phyloP scores from a whole-genome alignment of 2,329 filamentous ascomycete species.

The Aspergillus unguis region DNA sequence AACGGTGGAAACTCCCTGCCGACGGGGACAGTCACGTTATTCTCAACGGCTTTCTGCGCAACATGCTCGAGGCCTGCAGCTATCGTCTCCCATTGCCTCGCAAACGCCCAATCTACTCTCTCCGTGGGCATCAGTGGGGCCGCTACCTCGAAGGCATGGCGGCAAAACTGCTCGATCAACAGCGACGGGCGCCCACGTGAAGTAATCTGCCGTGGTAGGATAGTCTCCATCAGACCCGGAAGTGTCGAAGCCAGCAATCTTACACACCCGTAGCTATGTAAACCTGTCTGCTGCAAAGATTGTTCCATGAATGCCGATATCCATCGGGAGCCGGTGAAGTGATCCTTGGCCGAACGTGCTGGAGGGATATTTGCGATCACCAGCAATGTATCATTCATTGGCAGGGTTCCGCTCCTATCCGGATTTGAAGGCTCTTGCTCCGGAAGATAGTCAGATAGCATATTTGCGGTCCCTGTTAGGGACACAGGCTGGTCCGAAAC shows the following conservation, averaged over 20 bases:
- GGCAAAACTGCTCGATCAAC: slow-evolving; percentile 54
- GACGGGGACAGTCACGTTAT: slow-evolving; percentile 29
- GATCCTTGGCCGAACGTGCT: slow-evolving; percentile 51
- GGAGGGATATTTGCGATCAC: slow-evolving; percentile 65
- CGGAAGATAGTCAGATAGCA: slow-evolving; percentile 44
- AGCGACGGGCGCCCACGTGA: slow-evolving; percentile 57
- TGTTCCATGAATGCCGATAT: slow-evolving; percentile 54
- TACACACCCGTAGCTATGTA: slow-evolving; percentile 75
- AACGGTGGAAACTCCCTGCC: slow-evolving; percentile 26
- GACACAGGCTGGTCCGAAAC: slow-evolving; percentile 59
- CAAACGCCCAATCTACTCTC: slow-evolving; percentile 18
- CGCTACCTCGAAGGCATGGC: slow-evolving; percentile 52
- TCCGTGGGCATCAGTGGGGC: slow-evolving; percentile 34
- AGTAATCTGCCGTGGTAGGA: slow-evolving; percentile 61
- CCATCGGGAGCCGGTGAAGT: slow-evolving; percentile 51
- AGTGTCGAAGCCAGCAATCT: slow-evolving; percentile 71
- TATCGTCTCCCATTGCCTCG: slow-evolving; percentile 26
- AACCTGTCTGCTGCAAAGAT: slow-evolving; percentile 56
- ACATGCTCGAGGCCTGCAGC: slow-evolving; percentile 26
- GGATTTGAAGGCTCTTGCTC: slow-evolving; percentile 50
- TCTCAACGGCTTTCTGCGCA: slow-evolving; percentile 27
- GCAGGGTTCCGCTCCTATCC: slow-evolving; percentile 41
- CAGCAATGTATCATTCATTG: slow-evolving; percentile 69
- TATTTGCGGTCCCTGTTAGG: slow-evolving; percentile 36
- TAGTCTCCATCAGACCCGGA: slow-evolving; percentile 57